Evolutionary conservation across 805 yeast genomes (phyloP), one percentile per base, ranked within the genome.

Genomic region (Wickerhamomyces chaumierensis): DNA sequence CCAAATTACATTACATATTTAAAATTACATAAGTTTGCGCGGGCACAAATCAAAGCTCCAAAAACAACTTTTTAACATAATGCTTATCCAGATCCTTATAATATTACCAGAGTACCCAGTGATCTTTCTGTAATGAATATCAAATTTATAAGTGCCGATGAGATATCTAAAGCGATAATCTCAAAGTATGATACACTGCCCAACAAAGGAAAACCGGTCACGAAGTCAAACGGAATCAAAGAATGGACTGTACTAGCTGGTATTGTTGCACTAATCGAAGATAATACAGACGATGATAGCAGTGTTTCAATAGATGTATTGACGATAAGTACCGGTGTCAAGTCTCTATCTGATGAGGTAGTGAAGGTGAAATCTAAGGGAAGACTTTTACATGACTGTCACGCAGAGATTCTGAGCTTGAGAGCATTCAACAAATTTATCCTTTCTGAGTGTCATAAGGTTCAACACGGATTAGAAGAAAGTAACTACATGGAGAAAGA

Each of bases 171-270:
- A 11, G 18, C 15, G 14, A 27, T 42, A 2, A 36, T 41, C 1
- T 5, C 23, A 2, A 36, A 36, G 4, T 41, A 41, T 17, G 18
- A 39, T 0, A 0, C 29, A 39, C 18, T 45, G 65, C 35, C 55
- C 47, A 13, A 35, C 51, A 53, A 60, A 31, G 84, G 84, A 1
- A 78, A 75, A 53, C 94, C 94, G 0, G 51, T 54, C 0, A 46
- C 55, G 1, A 63, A 82, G 31, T 71, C 87, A 3, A 81, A 83
- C 49, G 83, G 85, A 0, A 61, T 65, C 0, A 53, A 59, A 31
- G 96, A 88, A 60, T 86, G 95, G 87, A 84, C 96, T 0, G 83
- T 86, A 0, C 48, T 87, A 15, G 84, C 95, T 0, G 81, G 88
- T 0, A 49, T 87, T 0, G 87, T 83, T 0, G 72, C 74, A 0